Evolutionary conservation across 306 rosid genomes (phyloP).

Genomic region (Vigna mungo): DNA sequence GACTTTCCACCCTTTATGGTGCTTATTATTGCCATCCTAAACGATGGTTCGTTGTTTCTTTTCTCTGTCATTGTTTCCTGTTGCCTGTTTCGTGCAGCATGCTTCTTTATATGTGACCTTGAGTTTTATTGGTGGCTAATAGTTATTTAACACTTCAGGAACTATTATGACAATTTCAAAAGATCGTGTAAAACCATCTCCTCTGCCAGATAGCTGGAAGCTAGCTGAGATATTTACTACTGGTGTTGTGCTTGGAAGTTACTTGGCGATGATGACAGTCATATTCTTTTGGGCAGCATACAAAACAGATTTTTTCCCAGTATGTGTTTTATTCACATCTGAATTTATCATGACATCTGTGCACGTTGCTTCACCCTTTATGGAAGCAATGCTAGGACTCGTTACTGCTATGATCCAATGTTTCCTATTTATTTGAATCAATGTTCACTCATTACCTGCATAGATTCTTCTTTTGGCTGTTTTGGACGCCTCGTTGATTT

Average conservation of each 20-base stretch:
- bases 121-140: slow-evolving; percentile 23
- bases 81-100: neutral
- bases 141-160: slow-evolving; percentile 56
- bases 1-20: slow-evolving; percentile 99
- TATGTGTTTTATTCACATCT: slow-evolving; percentile 43
- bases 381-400: slow-evolving; percentile 7
- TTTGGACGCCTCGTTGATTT: neutral
- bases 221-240: slow-evolving; percentile 93
- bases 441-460: neutral
- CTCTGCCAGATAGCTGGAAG: slow-evolving; percentile 99
- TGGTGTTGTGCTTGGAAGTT: slow-evolving; percentile 89
- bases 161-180: slow-evolving; percentile 98
- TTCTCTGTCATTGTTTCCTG: slow-evolving; percentile 31
- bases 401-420: neutral
- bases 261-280: slow-evolving; percentile 98
- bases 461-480: slow-evolving; percentile 19
- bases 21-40: slow-evolving; percentile 94
- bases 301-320: slow-evolving; percentile 94
- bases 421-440: neutral
- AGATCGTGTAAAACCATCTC: slow-evolving; percentile 97
- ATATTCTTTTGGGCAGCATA: slow-evolving; percentile 98
- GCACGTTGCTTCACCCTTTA: slow-evolving; percentile 21
- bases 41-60: slow-evolving; percentile 78
- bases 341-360: slow-evolving; percentile 18
- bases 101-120: slow-evolving; percentile 3